phyloP scores from a whole-genome alignment of 768 basidiomycete species.

The Coprinellus micaceus region DNA sequence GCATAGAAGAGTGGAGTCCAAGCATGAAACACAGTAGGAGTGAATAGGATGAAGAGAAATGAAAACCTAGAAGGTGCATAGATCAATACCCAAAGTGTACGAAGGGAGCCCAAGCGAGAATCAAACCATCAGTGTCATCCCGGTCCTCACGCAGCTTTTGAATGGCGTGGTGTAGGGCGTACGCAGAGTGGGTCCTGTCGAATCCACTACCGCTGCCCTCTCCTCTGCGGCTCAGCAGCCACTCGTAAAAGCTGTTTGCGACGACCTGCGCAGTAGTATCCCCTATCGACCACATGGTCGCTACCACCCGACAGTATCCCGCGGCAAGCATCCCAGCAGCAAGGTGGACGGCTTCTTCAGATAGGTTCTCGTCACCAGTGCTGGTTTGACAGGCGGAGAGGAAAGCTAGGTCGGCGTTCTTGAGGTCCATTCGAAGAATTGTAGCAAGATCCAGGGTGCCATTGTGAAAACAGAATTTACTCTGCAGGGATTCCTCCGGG shows the following conservation, averaged over 20 bases:
- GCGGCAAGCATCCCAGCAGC: slow-evolving; percentile 36
- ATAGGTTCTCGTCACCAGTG: slow-evolving; percentile 22
- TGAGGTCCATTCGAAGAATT: slow-evolving; percentile 8
- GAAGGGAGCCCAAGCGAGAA: no score
- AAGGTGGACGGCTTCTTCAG: slow-evolving; percentile 36
- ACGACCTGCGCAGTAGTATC: slow-evolving; percentile 29
- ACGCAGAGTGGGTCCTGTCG: no score
- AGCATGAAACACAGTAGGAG: no score
- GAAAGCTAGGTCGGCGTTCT: slow-evolving; percentile 28
- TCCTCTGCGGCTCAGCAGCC: no score
- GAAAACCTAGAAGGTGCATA: no score
- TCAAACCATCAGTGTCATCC: no score
- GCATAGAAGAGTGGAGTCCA: no score
- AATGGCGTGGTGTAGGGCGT: no score
- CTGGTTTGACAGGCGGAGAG: slow-evolving; percentile 40
- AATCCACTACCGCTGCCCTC: no score
- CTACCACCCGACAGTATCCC: slow-evolving; percentile 29
- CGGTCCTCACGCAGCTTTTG: no score
- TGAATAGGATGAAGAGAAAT: no score
- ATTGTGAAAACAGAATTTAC: slow-evolving; percentile 19
- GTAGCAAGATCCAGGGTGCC: slow-evolving; percentile 13
- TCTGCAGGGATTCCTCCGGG: slow-evolving; percentile 19
- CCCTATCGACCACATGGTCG: slow-evolving; percentile 36
- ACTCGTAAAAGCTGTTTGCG: slow-evolving; percentile 26
- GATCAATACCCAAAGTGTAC: no score